These are phyloP conservation scores for Tulasnella sp. DNA, from an alignment of 768 basidiomycete genomes.

Conservation along the genomic window DNA sequence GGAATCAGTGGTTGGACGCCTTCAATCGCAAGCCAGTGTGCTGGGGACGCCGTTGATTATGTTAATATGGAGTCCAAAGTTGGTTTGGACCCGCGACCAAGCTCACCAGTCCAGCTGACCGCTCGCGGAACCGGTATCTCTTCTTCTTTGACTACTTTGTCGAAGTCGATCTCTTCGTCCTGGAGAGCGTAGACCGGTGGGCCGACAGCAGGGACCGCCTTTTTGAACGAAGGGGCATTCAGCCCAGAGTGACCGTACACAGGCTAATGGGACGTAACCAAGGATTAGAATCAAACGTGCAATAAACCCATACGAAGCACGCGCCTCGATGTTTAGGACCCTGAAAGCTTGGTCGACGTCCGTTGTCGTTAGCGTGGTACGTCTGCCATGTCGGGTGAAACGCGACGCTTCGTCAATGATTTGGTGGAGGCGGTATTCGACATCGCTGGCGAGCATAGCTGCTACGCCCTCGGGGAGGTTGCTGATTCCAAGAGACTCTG, in stretches of 20 bases:
- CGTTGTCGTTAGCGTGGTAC: constrained; percentile 79
- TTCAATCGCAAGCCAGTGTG: constrained; percentile 98
- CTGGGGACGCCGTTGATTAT: constrained; percentile 31
- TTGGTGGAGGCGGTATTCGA: constrained; percentile 93
- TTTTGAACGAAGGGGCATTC: constrained; percentile 55
- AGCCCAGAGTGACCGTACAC: constrained; percentile 75
- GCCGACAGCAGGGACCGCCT: constrained; percentile 33
- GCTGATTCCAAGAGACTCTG: constrained; percentile 75
- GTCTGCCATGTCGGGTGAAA: constrained; percentile 89
- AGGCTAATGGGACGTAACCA: constrained; percentile 38
- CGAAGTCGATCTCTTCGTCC: constrained; percentile 96
- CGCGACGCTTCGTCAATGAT: constrained; percentile 95
- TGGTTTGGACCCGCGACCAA: background rate
- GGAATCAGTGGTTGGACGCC: constrained; percentile 95
- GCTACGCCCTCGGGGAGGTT: constrained; percentile 71
- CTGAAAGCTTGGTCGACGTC: constrained; percentile 93
- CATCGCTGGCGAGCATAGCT: constrained; percentile 83
- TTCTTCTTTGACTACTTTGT: constrained; percentile 79
- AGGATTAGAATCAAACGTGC: background rate
- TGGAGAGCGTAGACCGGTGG: constrained; percentile 84
- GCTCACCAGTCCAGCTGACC: constrained; percentile 58
- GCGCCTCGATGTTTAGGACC: constrained; percentile 82
- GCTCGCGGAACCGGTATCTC: constrained; percentile 74
- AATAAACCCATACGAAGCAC: background rate
- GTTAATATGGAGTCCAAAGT: background rate